Percentiles rank a stretch among this genome's conserved stretches.
These are phyloP conservation scores for Polyplosphaeria fusca DNA, from an alignment of 495 filamentous ascomycete genomes.

Conservation along the genomic window DNA sequence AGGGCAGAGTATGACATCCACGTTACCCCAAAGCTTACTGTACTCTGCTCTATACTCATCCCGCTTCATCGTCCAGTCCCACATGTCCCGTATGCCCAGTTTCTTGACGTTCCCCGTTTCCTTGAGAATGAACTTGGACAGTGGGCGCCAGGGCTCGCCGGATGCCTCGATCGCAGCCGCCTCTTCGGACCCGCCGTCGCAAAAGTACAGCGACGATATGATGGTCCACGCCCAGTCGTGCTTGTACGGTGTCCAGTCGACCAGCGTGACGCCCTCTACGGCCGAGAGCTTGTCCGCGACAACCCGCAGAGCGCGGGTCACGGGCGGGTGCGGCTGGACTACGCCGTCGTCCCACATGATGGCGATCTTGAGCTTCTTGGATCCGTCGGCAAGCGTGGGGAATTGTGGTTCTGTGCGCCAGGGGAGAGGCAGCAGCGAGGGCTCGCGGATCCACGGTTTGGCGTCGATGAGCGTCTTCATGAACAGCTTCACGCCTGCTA, in stretches of 20 bases:
- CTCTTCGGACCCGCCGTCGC: conserved; percentile 57
- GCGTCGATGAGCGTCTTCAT: conserved; percentile 56
- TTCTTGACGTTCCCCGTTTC: conserved; percentile 42
- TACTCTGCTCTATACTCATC: conserved; percentile 59
- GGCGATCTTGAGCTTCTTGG: conserved; percentile 55
- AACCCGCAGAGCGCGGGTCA: conserved; percentile 56
- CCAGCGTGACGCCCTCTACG: conserved; percentile 52
- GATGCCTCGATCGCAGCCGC: conserved; percentile 48
- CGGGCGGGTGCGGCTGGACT: conserved; percentile 68
- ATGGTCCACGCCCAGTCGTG: conserved; percentile 45
- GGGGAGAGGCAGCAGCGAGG: conserved; percentile 55
- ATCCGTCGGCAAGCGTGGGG: not conserved
- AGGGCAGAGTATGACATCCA: conserved; percentile 71
- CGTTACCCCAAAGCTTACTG: conserved; percentile 56
- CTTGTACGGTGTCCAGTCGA: conserved; percentile 62
- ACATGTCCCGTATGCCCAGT: conserved; percentile 29
- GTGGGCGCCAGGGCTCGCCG: conserved; percentile 54
- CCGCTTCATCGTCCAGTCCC: conserved; percentile 46
- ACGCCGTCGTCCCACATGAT: conserved; percentile 70
- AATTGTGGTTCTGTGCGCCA: conserved; percentile 48
- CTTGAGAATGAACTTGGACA: conserved; percentile 51
- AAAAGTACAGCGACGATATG: conserved; percentile 43
- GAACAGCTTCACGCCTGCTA: conserved; percentile 65
- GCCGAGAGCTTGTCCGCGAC: conserved; percentile 53
- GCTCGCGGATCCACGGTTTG: conserved; percentile 62